phyloP scores from a whole-genome alignment of 306 rosid genomes.

The Rubus parviflorus region DNA sequence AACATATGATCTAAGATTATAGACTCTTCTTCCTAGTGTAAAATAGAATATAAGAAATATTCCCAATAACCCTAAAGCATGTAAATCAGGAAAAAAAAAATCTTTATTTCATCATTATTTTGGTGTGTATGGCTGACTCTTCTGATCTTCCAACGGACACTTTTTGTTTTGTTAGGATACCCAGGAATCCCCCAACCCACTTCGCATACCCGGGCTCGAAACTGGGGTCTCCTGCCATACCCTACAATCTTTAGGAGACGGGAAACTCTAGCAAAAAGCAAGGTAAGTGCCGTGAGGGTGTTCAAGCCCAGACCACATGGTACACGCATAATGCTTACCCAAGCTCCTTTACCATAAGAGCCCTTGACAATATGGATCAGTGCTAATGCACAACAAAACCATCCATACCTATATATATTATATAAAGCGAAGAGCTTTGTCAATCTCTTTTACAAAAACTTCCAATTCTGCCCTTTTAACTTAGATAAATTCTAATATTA shows the following conservation, averaged over 20 bases:
- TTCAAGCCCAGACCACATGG: background rate
- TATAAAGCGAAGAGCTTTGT: background rate
- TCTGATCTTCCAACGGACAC: background rate
- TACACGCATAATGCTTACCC: background rate
- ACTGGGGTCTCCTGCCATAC: background rate
- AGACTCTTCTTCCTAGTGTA: background rate
- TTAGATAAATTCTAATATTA: background rate
- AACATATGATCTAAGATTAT: background rate
- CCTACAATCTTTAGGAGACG: background rate
- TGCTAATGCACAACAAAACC: background rate
- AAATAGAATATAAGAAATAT: background rate
- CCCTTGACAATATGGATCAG: background rate
- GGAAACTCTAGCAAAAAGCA: background rate
- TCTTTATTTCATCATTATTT: background rate
- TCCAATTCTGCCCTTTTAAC: background rate
- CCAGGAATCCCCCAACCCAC: background rate
- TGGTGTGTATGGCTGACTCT: background rate
- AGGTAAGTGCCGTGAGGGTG: background rate
- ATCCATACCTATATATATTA: slow-evolving; percentile 2
- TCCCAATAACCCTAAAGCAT: background rate
- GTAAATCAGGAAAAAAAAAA: background rate
- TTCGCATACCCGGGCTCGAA: background rate
- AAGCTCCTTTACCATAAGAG: background rate
- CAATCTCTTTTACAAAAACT: background rate
- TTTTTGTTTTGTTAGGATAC: background rate